Percentiles rank a stretch among this genome's conserved stretches.
Evolutionary conservation across 2,329 filamentous ascomycete genomes (phyloP).

Genomic region (Aureobasidium sp.): DNA sequence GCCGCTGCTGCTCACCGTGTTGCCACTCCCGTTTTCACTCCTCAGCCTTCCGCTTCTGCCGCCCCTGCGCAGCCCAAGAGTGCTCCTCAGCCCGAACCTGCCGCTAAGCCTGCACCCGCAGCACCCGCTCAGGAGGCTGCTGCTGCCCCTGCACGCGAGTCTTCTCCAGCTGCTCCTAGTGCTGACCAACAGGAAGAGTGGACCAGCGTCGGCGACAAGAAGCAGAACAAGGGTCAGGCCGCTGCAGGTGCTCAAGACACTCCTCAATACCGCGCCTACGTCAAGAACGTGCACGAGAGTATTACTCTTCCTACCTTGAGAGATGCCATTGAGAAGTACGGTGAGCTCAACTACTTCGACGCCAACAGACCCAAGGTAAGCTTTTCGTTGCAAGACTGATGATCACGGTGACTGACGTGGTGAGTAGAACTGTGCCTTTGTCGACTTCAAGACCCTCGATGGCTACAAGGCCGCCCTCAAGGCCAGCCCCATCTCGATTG

Average conservation of each 20-base stretch:
- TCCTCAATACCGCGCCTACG: slow-evolving; percentile 74
- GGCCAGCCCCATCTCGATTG: slow-evolving; percentile 78
- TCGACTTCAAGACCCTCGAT: slow-evolving; percentile 76
- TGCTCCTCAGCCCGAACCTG: slow-evolving; percentile 18
- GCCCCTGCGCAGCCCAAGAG: slow-evolving; percentile 25
- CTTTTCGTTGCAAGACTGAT: not conserved
- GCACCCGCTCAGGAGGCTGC: slow-evolving; percentile 20
- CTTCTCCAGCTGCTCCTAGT: slow-evolving; percentile 23
- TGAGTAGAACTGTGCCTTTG: slow-evolving; percentile 83
- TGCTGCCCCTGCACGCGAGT: slow-evolving; percentile 26
- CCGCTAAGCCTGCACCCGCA: slow-evolving; percentile 24
- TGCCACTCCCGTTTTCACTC: slow-evolving; percentile 32
- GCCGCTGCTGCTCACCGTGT: slow-evolving; percentile 42
- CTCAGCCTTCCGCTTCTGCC: slow-evolving; percentile 19
- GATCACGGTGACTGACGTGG: not conserved
- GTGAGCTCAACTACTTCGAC: slow-evolving; percentile 55
- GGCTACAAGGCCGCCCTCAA: slow-evolving; percentile 75
- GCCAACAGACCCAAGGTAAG: slow-evolving; percentile 65
- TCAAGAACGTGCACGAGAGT: slow-evolving; percentile 91
- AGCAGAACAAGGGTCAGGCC: slow-evolving; percentile 65
- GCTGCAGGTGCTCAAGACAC: slow-evolving; percentile 59
- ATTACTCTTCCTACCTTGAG: slow-evolving; percentile 67
- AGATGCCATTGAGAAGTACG: slow-evolving; percentile 59
- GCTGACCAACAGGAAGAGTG: slow-evolving; percentile 58
- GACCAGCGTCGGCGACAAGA: slow-evolving; percentile 75